Evolutionary conservation across 768 basidiomycete genomes (phyloP).

Genomic region (Myochromella boudieri): DNA sequence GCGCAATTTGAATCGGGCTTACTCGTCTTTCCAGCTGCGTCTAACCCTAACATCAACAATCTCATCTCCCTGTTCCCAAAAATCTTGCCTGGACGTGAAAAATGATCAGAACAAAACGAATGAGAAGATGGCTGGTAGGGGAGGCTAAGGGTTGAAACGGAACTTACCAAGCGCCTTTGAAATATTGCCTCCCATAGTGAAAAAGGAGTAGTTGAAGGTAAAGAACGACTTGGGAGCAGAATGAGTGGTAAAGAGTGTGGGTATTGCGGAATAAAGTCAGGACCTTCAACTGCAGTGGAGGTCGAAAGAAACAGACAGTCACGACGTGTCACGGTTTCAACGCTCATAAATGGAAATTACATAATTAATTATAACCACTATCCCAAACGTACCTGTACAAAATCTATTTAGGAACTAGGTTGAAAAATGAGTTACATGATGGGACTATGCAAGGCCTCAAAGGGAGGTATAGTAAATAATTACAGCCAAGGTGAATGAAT

Average conservation of each 20-base stretch:
- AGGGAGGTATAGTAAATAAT: no score
- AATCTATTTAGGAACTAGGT: no score
- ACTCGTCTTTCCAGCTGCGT: slow-evolving; percentile 99
- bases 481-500: no score
- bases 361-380: no score
- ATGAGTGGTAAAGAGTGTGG: slow-evolving; percentile 25
- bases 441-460: no score
- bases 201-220: slow-evolving; percentile 39
- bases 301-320: slow-evolving; percentile 15
- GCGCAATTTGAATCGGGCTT: slow-evolving; percentile 27
- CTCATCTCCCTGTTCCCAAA: slow-evolving; percentile 99
- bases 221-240: slow-evolving; percentile 58
- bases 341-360: neutral
- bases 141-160: slow-evolving; percentile 3
- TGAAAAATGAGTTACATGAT: no score
- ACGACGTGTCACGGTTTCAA: slow-evolving; percentile 14
- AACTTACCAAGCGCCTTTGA: slow-evolving; percentile 77
- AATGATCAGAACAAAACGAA: slow-evolving; percentile 8
- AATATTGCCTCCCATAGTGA: slow-evolving; percentile 81
- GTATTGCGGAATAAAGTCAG: slow-evolving; percentile 13
- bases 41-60: slow-evolving; percentile 93
- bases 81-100: slow-evolving; percentile 63
- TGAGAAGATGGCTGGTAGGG: neutral
- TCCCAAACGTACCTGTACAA: no score
- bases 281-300: slow-evolving; percentile 8